Evolutionary conservation across 73 alveolate genomes (phyloP), one percentile per base, ranked within the genome.

Genomic region (Paraurostyla sp.): DNA sequence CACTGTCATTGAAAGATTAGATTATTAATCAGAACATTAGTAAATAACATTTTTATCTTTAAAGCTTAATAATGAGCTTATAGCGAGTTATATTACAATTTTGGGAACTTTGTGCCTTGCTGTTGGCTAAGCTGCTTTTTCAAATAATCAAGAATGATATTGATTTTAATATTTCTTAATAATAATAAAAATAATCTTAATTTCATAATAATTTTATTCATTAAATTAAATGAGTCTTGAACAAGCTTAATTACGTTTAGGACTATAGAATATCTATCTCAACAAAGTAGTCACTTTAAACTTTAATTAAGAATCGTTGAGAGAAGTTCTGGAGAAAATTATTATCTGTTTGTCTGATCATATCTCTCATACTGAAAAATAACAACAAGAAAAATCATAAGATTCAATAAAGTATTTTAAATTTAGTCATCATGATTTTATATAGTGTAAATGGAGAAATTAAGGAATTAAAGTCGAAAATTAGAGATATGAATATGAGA

Each of bases 201-300:
- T 59, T 27, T 27, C 11, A 59, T 4, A 59, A 27, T 59, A 25
- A 65, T 7, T 65, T 13, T 38, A 3, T 35, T 32, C 40, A 65
- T 38, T 65, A 73, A 73, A n/a, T n/a, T n/a, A n/a, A 22, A 73
- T 73, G 86, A 73, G 59, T 73, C 71, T 73, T 16, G 86, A 73
- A 73, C 35, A 73, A 23, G 65, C 86, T 25, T 29, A 43, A 43
- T 23, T 32, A 48, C 22, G 32, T 32, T 73, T 73, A 45, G 86
- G 86, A 41, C 25, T 73, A 16, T 9, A n/a, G 7, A 25, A 27
- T 23, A 42, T 48, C 7, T 32, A 43, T 29, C 52, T 73, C 6
- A 48, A 27, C 25, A 23, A 43, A 11, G 30, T 46, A 13, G n/a
- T 73, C 13, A 22, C 41, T 48, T 22, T 73, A 2, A 48, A 73